Conservation (phyloP, 495 filamentous ascomycete genomes). For the Gamarada debralockiae region DNA sequence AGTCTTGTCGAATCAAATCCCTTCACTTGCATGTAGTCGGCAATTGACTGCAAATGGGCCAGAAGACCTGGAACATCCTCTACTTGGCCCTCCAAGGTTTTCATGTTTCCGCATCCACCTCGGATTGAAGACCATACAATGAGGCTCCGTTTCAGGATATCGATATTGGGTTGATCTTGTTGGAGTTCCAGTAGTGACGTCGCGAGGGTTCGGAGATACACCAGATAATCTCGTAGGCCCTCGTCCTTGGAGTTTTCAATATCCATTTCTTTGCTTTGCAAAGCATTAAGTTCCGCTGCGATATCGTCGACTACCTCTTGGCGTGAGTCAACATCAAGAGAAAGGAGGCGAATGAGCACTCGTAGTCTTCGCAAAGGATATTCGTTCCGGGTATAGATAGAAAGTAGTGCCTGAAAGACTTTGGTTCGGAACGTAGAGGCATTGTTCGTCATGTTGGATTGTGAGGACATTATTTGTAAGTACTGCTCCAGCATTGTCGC, state of each 20-base stretch:
- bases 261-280: background rate
- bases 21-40: constrained; percentile 75
- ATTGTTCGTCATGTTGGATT: too few relatives aligned
- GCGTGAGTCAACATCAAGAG: constrained; percentile 25
- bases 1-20: constrained; percentile 47
- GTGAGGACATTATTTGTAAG: constrained; percentile 26
- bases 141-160: constrained; percentile 45
- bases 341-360: constrained; percentile 37
- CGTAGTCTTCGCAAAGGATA: constrained; percentile 46
- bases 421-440: background rate
- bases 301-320: constrained; percentile 1
- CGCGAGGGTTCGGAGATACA: constrained; percentile 56
- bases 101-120: constrained; percentile 40
- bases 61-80: constrained; percentile 59
- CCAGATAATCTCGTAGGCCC: constrained; percentile 45
- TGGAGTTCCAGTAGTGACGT: constrained; percentile 51
- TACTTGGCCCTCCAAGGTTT: constrained; percentile 50
- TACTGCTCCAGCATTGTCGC: constrained; percentile 47
- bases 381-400: constrained; percentile 32
- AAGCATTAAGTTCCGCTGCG: background rate
- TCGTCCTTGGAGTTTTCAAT: constrained; percentile 38
- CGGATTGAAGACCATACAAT: constrained; percentile 49
- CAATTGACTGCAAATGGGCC: constrained; percentile 60
- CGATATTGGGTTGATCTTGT: constrained; percentile 40
- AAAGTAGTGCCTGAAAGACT: constrained; percentile 28